Base-by-base conservation (phyloP, 2,329 filamentous ascomycete genomes). In the Helotiales sp. region DNA sequence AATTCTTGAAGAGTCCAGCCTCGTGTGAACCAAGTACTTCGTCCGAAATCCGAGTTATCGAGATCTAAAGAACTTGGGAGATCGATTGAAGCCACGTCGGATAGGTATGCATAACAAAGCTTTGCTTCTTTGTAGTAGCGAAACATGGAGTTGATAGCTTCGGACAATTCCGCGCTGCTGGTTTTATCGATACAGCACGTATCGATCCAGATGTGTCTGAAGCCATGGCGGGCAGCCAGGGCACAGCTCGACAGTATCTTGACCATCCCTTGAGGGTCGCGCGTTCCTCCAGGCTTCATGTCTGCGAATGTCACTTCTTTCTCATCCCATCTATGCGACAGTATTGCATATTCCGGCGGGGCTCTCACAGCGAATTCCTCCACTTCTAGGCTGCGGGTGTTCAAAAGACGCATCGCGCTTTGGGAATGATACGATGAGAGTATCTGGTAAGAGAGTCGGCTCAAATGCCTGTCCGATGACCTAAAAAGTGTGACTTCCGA, bases 51-150 rank as follows among this genome's bases (percentile, higher is more conserved):
- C 45, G 20, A 6, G 24, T 47, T 47, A 22, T n/a, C 32, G 10
- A 17, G 40, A 7, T 47, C 57, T 22, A 34, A n/a, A 5, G 40
- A 8, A 43, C 17, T 24, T 11, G 8, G 17, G 6, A 30, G 3
- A 20, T 5, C 47, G 40, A 15, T 34, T 10, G 40, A 60, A 60
- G 45, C 20, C 11, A 61, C 58, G 47, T 62, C 60, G 1, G 40
- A 50, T 10, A 62, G 45, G 20, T 66, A 66, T 2, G 24, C 64
- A 59, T 66, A 66, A 43, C 64, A 66, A 32, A 66, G 24, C 37
- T 20, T 30, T 8, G 54, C 24, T 40, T 34, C 32, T 50, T 58
- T 34, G 45, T 50, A 43, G 49, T 60, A 66, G n/a, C 43, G n/a
- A n/a, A n/a, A n/a, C n/a, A n/a, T n/a, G n/a, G n/a, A n/a, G n/a